phyloP scores from a whole-genome alignment of 495 filamentous ascomycete species.

The Penicillium soppii region DNA sequence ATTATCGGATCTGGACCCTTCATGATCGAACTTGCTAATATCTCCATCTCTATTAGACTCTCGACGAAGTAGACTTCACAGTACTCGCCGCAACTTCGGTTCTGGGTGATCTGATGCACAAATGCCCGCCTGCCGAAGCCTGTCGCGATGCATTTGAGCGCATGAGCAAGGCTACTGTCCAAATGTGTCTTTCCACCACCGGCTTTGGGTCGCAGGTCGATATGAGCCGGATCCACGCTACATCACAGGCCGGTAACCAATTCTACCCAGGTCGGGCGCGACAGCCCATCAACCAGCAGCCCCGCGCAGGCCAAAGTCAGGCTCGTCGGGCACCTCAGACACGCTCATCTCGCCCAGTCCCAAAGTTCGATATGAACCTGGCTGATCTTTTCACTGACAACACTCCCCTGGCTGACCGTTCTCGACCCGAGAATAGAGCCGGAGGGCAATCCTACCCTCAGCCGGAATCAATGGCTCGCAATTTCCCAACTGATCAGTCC shows the following conservation, averaged over 20 bases:
- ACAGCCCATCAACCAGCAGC: constrained; percentile 28
- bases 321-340: constrained; percentile 26
- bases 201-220: constrained; percentile 65
- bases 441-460: constrained; percentile 19
- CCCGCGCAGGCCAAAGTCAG: constrained; percentile 21
- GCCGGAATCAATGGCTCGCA: constrained; percentile 26
- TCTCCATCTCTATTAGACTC: constrained; percentile 63
- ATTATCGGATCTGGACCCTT: background rate
- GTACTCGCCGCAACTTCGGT: constrained; percentile 94
- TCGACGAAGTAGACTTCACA: constrained; percentile 96
- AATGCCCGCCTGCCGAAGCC: constrained; percentile 77
- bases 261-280: constrained; percentile 21
- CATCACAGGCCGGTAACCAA: constrained; percentile 15
- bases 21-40: too few species aligned
- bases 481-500: constrained; percentile 24
- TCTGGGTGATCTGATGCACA: constrained; percentile 69
- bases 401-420: constrained; percentile 24
- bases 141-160: constrained; percentile 94
- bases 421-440: constrained; percentile 17
- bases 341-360: constrained; percentile 40
- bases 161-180: constrained; percentile 90
- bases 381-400: constrained; percentile 48
- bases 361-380: constrained; percentile 66
- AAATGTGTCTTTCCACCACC: constrained; percentile 83
- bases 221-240: constrained; percentile 21